A percentile compares a stretch with the other conserved stretches of the same genome.
phyloP scores from a whole-genome alignment of 257 asterid species.

The Cynanchum wilfordii region DNA sequence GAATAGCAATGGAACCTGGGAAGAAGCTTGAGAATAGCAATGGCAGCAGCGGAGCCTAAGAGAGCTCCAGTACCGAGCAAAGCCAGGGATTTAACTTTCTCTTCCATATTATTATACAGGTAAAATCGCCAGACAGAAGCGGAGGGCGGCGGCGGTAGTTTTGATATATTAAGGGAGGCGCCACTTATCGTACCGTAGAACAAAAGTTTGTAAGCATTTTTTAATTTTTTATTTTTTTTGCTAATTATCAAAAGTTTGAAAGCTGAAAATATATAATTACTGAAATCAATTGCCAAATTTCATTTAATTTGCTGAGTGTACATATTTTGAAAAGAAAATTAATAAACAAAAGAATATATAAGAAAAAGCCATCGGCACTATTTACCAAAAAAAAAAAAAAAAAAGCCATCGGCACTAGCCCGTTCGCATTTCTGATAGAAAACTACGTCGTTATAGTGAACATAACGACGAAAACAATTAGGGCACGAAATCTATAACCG shows the following conservation, averaged over 20 bases:
- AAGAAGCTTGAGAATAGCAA: constrained; percentile 56
- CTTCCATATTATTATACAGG: constrained; percentile 40
- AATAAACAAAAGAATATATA: too few species aligned
- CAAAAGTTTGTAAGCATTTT: too few species aligned
- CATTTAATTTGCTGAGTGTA: too few species aligned
- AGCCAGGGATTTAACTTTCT: constrained; percentile 46
- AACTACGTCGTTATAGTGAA: background rate
- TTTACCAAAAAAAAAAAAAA: too few species aligned
- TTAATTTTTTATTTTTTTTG: too few species aligned
- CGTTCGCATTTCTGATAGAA: background rate
- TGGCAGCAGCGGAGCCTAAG: constrained; percentile 65
- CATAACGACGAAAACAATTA: background rate
- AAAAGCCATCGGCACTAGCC: too few species aligned
- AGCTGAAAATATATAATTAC: too few species aligned
- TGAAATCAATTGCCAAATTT: too few species aligned
- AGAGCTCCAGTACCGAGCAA: constrained; percentile 68
- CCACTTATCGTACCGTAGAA: background rate
- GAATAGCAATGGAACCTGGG: constrained; percentile 36
- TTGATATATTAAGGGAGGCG: background rate
- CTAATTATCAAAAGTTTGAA: too few species aligned
- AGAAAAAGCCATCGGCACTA: too few species aligned
- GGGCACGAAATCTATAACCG: background rate
- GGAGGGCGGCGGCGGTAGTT: background rate
- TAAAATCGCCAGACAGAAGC: constrained; percentile 1
- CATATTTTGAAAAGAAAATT: too few species aligned